These are phyloP conservation scores for Tripidium arundinaceum DNA, from an alignment of 202 grass and related monocot genomes.

Conservation along the genomic window DNA sequence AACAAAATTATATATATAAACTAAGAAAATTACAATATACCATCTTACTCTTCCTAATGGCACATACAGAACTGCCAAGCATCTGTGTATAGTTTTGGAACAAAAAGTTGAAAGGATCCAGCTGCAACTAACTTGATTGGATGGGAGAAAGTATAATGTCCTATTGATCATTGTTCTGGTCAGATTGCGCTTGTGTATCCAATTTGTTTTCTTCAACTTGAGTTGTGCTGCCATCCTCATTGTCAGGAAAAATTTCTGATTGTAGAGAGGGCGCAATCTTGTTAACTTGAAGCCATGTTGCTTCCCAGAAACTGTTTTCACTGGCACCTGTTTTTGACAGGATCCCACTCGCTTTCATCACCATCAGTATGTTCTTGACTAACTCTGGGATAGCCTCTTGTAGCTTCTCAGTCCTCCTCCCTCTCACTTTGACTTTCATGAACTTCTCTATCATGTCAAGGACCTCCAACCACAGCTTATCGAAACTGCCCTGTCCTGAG, in stretches of 20 bases:
- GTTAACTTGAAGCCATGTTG: slow-evolving; percentile 80
- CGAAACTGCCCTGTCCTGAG: too few species aligned
- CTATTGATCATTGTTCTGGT: slow-evolving; percentile 25
- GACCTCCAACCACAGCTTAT: too few species aligned
- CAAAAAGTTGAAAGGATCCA: background rate
- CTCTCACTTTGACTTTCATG: too few species aligned
- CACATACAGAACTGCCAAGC: background rate
- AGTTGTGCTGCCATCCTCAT: slow-evolving; percentile 25
- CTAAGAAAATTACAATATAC: slow-evolving; percentile 38
- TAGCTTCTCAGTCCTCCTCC: too few species aligned
- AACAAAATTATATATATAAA: slow-evolving; percentile 34
- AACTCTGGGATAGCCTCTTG: too few species aligned
- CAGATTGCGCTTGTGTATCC: slow-evolving; percentile 19
- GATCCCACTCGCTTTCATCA: slow-evolving; percentile 77
- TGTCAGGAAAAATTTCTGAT: slow-evolving; percentile 60
- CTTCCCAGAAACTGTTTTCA: slow-evolving; percentile 70
- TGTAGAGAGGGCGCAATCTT: slow-evolving; percentile 63
- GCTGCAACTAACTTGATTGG: slow-evolving; percentile 11
- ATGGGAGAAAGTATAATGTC: background rate
- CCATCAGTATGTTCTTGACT: too few species aligned
- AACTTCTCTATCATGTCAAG: too few species aligned
- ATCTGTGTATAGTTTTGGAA: slow-evolving; percentile 23
- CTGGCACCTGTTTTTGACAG: slow-evolving; percentile 48
- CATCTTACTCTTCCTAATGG: slow-evolving; percentile 31
- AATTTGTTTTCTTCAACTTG: slow-evolving; percentile 30